Percentiles rank a stretch among this genome's conserved stretches.
These are phyloP conservation scores for Lumnitzera littorea DNA, from an alignment of 345 rosid genomes.

Conservation along the genomic window DNA sequence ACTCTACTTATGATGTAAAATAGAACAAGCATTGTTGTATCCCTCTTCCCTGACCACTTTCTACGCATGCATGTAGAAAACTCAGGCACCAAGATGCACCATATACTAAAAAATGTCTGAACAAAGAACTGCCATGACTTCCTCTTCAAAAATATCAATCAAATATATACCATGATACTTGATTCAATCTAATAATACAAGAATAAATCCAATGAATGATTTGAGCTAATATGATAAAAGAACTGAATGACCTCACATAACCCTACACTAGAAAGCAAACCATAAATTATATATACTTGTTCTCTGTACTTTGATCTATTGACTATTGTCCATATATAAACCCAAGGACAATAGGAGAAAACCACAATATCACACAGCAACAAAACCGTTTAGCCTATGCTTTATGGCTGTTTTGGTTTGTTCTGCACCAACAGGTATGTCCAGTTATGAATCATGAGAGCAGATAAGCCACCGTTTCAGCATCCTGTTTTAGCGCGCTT, in stretches of 20 bases:
- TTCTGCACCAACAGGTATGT: slow-evolving; percentile 21
- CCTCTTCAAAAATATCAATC: neutral
- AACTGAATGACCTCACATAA: slow-evolving; percentile 35
- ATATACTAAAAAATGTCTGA: neutral
- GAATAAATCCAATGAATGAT: slow-evolving; percentile 62
- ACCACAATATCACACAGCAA: slow-evolving; percentile 30
- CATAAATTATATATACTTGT: slow-evolving; percentile 10
- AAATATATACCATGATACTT: slow-evolving; percentile 12
- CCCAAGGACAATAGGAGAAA: slow-evolving; percentile 19
- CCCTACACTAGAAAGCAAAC: slow-evolving; percentile 26
- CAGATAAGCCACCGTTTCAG: slow-evolving; percentile 25
- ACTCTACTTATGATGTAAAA: too few relatives aligned
- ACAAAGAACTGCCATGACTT: neutral
- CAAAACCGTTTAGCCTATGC: slow-evolving; percentile 38
- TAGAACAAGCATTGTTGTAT: too few relatives aligned
- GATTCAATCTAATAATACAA: slow-evolving; percentile 30
- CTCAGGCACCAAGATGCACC: too few relatives aligned
- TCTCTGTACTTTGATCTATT: slow-evolving; percentile 9
- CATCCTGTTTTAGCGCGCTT: slow-evolving; percentile 95
- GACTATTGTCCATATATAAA: slow-evolving; percentile 10
- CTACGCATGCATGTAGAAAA: too few relatives aligned
- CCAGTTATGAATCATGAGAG: slow-evolving; percentile 20
- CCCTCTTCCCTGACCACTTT: too few relatives aligned
- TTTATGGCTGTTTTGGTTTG: slow-evolving; percentile 27
- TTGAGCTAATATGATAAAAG: slow-evolving; percentile 24